A percentile compares a stretch with the other conserved stretches of the same genome.
Evolutionary conservation across 1,284 basidiomycete genomes (phyloP).

Genomic region (Puccinia novopanici): DNA sequence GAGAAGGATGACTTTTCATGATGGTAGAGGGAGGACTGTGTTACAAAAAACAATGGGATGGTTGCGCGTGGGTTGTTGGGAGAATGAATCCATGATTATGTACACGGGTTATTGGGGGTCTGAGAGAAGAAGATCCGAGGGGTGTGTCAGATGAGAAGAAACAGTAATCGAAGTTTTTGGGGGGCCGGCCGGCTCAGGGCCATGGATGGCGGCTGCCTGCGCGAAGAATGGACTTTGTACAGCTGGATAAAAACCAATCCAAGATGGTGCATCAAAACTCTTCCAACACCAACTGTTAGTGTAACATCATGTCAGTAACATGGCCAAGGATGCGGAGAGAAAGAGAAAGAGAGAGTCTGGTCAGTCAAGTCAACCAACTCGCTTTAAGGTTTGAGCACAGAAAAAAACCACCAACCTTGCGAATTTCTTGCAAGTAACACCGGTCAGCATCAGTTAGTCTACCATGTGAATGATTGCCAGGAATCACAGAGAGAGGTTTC

Average conservation of each 20-base stretch:
- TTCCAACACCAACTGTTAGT: not conserved
- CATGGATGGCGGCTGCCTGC: not conserved
- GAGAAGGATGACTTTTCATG: too few species aligned
- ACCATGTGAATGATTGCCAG: constrained; percentile 18
- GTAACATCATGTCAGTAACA: not conserved
- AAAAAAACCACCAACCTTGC: constrained; percentile 36
- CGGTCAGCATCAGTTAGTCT: constrained; percentile 27
- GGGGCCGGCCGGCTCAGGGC: not conserved
- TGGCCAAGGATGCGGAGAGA: not conserved
- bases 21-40: too few species aligned
- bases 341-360: not conserved
- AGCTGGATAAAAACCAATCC: not conserved
- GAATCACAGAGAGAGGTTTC: not conserved
- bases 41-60: too few species aligned
- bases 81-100: too few species aligned
- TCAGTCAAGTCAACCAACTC: not conserved
- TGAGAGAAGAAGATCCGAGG: too few species aligned
- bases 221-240: not conserved
- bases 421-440: constrained; percentile 40
- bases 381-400: too few species aligned
- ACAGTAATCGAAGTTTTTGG: too few species aligned
- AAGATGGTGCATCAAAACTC: not conserved
- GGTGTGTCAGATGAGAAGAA: too few species aligned
- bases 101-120: too few species aligned
- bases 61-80: too few species aligned